Percentiles rank a stretch among this genome's conserved stretches.
phyloP scores from a whole-genome alignment of 164 flowering plant genomes.

The Vitis cinerea region DNA sequence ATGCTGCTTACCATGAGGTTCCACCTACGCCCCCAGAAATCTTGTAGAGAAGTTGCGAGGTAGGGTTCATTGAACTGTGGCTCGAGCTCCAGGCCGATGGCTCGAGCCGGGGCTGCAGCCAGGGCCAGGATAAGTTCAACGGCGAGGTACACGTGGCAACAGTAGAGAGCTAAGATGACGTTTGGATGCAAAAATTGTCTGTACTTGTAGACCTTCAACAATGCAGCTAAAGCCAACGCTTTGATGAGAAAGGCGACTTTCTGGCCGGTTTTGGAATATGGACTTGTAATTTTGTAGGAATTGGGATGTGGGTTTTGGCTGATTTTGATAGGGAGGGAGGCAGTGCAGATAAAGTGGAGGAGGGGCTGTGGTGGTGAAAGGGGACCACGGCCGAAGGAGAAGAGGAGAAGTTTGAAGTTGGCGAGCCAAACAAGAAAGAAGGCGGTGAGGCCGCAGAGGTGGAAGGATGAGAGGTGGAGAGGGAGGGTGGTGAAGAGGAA shows the following conservation, averaged over 20 bases:
- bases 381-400: slow-evolving; percentile 38
- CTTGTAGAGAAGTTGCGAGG: slow-evolving; percentile 55
- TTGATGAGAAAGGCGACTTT: not conserved
- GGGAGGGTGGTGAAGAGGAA: slow-evolving; percentile 40
- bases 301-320: slow-evolving; percentile 3
- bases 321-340: slow-evolving; percentile 41
- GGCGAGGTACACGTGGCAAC: slow-evolving; percentile 27
- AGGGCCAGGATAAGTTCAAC: slow-evolving; percentile 29
- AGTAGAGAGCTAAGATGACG: slow-evolving; percentile 24
- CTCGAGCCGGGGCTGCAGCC: slow-evolving; percentile 13
- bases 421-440: slow-evolving; percentile 45
- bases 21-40: slow-evolving; percentile 73
- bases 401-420: slow-evolving; percentile 49
- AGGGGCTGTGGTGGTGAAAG: slow-evolving; percentile 21
- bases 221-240: slow-evolving; percentile 3
- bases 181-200: slow-evolving; percentile 16
- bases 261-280: not conserved
- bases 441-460: slow-evolving; percentile 27
- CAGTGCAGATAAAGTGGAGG: slow-evolving; percentile 30
- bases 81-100: slow-evolving; percentile 40
- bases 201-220: slow-evolving; percentile 17
- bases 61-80: slow-evolving; percentile 59
- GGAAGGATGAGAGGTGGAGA: slow-evolving; percentile 20
- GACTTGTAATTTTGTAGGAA: too few relatives aligned
- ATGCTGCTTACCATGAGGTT: slow-evolving; percentile 55